Evolutionary conservation across 2,329 filamentous ascomycete species (phyloP).

Genomic region (Xylariaceae sp.): DNA sequence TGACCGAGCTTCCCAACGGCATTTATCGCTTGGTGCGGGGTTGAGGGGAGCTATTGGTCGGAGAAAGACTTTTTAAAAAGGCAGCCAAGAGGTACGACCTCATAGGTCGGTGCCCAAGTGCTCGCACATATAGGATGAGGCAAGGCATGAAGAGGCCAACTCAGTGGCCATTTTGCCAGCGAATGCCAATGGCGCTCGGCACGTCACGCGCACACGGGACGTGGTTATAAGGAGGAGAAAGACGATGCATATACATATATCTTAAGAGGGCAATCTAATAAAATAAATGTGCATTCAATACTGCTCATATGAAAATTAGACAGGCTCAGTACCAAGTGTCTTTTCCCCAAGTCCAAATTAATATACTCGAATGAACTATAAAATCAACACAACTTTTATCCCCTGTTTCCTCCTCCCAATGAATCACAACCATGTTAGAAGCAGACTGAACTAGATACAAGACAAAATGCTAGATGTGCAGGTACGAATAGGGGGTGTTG

Average conservation of each 20-base stretch:
- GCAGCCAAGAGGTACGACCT: not conserved
- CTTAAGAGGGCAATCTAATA: too few species aligned
- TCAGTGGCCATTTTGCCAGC: slow-evolving; percentile 23
- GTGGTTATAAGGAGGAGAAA: slow-evolving; percentile 20
- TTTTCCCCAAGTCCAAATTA: slow-evolving; percentile 1
- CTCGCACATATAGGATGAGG: not conserved
- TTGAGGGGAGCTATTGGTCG: not conserved
- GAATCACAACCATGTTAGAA: not conserved
- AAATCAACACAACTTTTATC: slow-evolving; percentile 22
- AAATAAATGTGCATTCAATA: slow-evolving; percentile 12
- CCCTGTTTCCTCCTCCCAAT: slow-evolving; percentile 2
- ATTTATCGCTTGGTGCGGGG: not conserved
- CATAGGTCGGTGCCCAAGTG: not conserved
- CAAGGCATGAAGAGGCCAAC: slow-evolving; percentile 1
- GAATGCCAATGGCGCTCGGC: slow-evolving; percentile 16
- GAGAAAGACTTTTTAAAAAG: not conserved
- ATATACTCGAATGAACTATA: not conserved
- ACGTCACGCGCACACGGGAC: slow-evolving; percentile 10
- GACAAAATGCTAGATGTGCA: not conserved
- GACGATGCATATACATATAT: slow-evolving; percentile 7
- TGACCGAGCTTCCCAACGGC: too few species aligned
- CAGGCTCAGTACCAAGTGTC: slow-evolving; percentile 3
- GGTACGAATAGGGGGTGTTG: not conserved
- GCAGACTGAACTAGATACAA: not conserved
- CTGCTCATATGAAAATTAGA: slow-evolving; percentile 8